Base-by-base conservation (phyloP, 306 rosid genomes). In the Comarum palustre region DNA sequence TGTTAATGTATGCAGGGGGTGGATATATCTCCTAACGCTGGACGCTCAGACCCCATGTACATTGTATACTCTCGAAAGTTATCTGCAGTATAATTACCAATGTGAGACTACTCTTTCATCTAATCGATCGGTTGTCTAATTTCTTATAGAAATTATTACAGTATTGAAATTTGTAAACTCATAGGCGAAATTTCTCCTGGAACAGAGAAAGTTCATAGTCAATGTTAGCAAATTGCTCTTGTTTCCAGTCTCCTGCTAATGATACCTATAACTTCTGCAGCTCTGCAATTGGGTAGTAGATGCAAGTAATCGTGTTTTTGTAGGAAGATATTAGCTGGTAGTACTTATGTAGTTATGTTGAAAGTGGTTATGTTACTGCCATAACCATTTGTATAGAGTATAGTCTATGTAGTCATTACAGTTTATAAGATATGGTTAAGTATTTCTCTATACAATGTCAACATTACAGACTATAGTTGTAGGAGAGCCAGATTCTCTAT, bases 41-140 rank as follows among this genome's bases (percentile, higher is more conserved):
- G 95, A 77, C 87, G 92, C 50, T 88, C 90, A 12, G 92, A 91
- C 81, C 95, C 97, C 7, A 84, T 91, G 89, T 91, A 87, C 73
- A 42, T 85, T 13, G 90, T 88, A 27, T 87, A 84, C 84, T 88
- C 89, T 5, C 82, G 79, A 73, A 89, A 87, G 75, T 77, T 87
- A 47, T 27, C 86, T 25, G 48, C 84, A 0, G 82, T 82, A 20
- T 70, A 6, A 60, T n/a, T 54, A 38, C 20, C 3, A 12, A 71
- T 16, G 39, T 1, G 22, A 71, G 39, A 48, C 68, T 66, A 51
- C 2, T 47, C 9, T 63, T 14, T 46, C 55, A 34, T 76, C 63
- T 5, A 42, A 57, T 67, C 29, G 4, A 57, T 67, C 20, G 1
- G 20, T 12, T 54, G 15, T 50, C 16, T 8, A 27, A 27, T 27